Base-by-base conservation (phyloP, 495 filamentous ascomycete species). In the Penicillium turbatum region DNA sequence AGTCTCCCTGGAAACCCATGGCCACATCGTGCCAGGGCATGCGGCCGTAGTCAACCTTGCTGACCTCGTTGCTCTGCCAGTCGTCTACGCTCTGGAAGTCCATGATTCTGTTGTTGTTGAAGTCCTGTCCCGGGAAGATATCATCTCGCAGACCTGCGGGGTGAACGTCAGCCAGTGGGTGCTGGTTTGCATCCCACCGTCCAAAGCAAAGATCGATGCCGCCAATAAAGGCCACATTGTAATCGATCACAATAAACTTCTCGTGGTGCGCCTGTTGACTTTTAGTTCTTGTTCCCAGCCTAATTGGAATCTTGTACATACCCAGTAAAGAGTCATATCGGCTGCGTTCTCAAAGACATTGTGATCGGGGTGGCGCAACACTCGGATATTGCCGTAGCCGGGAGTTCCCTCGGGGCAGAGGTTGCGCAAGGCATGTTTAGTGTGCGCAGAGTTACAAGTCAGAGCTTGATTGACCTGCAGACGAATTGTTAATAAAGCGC, bases 11-110 rank as follows among this genome's bases (percentile, higher is more conserved):
- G 19, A 97, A 50, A 2, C 88, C 90, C 88, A 97, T 91, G 5
- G 87, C 79, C 3, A 97, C 90, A 65, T 97, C 92, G 62, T 97
- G 92, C 92, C 92, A 97, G 1, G 92, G 92, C 92, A 97, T 96
- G 27, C 92, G 84, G 21, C 91, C 92, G 56, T 87, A 95, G 31
- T 96, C 90, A 0, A 86, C 83, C 73, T 97, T 97, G 68, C 81
- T 88, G n/a, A 97, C 72, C 63, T 95, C 88, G 61, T 97, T 97
- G 41, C 83, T 81, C 67, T 91, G 89, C 92, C 92, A 97, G 62
- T 96, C 86, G 8, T 87, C 64, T 17, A 98, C 93, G 19, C 82
- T 86, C 59, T 96, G 78, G 70, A 97, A 97, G 63, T 98, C 92
- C 88, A 96, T 89, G 61, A 98, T 85, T 5, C 92, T 87, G 64